Conservation (phyloP, 73 alveolate species). For the Paraurostyla sp. region DNA sequence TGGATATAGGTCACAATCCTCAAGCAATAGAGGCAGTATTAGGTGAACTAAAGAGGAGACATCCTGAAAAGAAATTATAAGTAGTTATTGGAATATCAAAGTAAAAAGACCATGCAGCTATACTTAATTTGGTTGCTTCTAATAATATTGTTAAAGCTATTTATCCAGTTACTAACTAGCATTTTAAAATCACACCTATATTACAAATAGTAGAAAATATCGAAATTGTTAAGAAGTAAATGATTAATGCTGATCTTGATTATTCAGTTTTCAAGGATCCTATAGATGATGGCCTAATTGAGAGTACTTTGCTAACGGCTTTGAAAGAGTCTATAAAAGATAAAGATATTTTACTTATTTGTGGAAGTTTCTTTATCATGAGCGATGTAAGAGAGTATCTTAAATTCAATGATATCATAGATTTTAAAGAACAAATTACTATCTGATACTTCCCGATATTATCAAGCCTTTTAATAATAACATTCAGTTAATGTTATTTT, state of each 20-base stretch:
- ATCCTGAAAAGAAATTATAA: slow-evolving; percentile 45
- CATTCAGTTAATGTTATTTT: too few species aligned
- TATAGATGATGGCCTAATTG: slow-evolving; percentile 63
- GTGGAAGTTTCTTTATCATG: slow-evolving; percentile 78
- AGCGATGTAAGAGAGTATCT: slow-evolving; percentile 69
- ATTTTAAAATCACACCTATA: slow-evolving; percentile 1
- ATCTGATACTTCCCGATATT: too few species aligned
- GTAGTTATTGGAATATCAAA: slow-evolving; percentile 81
- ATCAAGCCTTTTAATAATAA: neutral
- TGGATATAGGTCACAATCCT: slow-evolving; percentile 80
- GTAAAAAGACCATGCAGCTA: slow-evolving; percentile 66
- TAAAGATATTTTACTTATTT: slow-evolving; percentile 48
- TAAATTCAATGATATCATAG: neutral
- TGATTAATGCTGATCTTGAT: neutral
- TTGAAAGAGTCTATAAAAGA: slow-evolving; percentile 31
- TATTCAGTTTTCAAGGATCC: neutral
- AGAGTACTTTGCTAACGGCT: slow-evolving; percentile 32
- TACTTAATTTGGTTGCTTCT: slow-evolving; percentile 19
- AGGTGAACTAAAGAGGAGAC: neutral
- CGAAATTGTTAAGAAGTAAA: neutral
- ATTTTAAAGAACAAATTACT: neutral
- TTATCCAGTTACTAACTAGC: slow-evolving; percentile 8
- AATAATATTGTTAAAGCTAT: neutral
- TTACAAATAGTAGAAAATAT: neutral
- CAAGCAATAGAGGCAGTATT: slow-evolving; percentile 74